Evolutionary conservation across 2,329 filamentous ascomycete species (phyloP), one percentile per base, ranked within the genome.

Genomic region (Stenocarpella maydis): DNA sequence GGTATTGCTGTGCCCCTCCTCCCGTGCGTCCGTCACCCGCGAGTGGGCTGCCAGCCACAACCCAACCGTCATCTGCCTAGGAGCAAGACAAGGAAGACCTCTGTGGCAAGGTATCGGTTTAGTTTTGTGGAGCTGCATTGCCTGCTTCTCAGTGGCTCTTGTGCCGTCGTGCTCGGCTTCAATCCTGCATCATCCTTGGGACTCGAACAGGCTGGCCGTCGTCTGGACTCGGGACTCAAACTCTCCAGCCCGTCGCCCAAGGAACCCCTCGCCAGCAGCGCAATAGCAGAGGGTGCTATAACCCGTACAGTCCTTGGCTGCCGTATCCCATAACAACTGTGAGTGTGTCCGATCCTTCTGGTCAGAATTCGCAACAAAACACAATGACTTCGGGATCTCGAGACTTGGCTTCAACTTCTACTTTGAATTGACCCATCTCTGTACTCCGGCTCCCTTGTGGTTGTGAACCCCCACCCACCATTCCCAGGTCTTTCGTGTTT

Each of bases 321-420:
- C 65, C 60, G 67, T 61, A 61, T 65, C 53, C 69, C 69, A 65
- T 69, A 71, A 69, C 69, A 71, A 69, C 66, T 61, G 65, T 71
- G 21, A 69, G 65, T 71, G 14, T 3, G 21, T 60, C 50, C 41
- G 47, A 28, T 65, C 50, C 41, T 54, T 65, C n/a, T 61, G 43
- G 37, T 50, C 31, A 54, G 31, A 45, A 19, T 58, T 41, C 28
- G 43, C 58, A 63, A 49, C 52, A 49, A 60, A 37, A 66, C 37
- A 70, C 69, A 68, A 55, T 71, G 70, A 67, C 28, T 54, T 67
- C 52, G 34, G 53, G 24, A 45, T 24, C 43, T 54, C 28, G 19
- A 54, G 45, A 60, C 53, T 52, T 28, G 68, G 53, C 49, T 52
- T 64, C 39, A 21, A 60, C 60, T 37, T 52, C 52, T 69, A 49